Percentiles rank a stretch among this genome's conserved stretches.
Conservation (phyloP, 495 filamentous ascomycete species). For the Venustampulla echinocandica region DNA sequence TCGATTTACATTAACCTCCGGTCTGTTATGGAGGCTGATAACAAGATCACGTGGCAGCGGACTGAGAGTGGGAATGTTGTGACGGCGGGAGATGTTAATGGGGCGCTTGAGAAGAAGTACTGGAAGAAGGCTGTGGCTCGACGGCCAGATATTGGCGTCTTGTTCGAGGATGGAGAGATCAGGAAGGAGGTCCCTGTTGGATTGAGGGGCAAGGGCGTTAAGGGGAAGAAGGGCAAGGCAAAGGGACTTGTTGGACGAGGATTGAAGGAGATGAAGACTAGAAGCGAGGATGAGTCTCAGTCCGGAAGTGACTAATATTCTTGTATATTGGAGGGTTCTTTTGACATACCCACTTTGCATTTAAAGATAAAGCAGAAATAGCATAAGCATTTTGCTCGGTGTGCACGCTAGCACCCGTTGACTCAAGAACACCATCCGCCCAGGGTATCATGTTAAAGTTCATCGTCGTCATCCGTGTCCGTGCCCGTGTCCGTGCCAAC, state of each 20-base stretch:
- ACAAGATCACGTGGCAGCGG: constrained; percentile 59
- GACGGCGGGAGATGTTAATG: constrained; percentile 38
- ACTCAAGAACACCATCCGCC: background rate
- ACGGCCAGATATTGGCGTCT: constrained; percentile 47
- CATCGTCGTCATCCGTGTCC: constrained; percentile 20
- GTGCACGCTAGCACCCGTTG: background rate
- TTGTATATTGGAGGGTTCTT: background rate
- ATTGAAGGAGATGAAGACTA: constrained; percentile 26
- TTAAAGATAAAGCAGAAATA: background rate
- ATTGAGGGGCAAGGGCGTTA: constrained; percentile 33
- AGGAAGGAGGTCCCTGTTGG: constrained; percentile 37
- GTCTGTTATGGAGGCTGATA: constrained; percentile 50
- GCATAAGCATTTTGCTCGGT: background rate
- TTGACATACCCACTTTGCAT: background rate
- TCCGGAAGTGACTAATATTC: constrained; percentile 11
- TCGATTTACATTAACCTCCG: constrained; percentile 70
- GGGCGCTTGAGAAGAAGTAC: constrained; percentile 32
- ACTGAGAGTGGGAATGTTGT: constrained; percentile 71
- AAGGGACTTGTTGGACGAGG: constrained; percentile 25
- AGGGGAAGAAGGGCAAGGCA: constrained; percentile 31
- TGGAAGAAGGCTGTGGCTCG: constrained; percentile 50
- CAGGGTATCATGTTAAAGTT: constrained; percentile 20
- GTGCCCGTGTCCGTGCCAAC: background rate
- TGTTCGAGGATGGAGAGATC: constrained; percentile 55
- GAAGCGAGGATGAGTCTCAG: constrained; percentile 19